Conservation (phyloP, 768 basidiomycete genomes). For the Mrakia frigida region DNA sequence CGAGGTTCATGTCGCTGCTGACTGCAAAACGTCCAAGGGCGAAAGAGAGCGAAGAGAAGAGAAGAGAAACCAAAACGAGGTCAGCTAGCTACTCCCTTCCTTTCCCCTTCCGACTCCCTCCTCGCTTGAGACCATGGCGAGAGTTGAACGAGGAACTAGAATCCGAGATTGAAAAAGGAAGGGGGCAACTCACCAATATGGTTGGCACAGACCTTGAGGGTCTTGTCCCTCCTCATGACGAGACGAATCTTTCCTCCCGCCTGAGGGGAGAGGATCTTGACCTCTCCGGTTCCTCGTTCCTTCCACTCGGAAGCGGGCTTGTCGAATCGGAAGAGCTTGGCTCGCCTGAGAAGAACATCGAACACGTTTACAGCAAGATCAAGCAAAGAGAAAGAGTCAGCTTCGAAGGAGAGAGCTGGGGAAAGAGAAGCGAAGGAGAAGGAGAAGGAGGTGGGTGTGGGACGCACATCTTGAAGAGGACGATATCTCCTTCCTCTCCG, state of each 20-base stretch:
- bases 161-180: no score
- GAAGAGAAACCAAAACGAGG: neutral
- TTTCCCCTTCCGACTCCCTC: neutral
- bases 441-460: no score
- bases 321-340: constrained; percentile 96
- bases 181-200: constrained; percentile 66
- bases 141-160: no score
- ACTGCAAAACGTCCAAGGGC: constrained; percentile 51
- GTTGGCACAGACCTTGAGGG: constrained; percentile 98
- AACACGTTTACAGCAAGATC: neutral
- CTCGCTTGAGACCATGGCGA: no score
- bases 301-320: constrained; percentile 81
- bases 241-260: constrained; percentile 76
- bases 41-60: neutral
- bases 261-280: constrained; percentile 83
- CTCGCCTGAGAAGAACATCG: constrained; percentile 60
- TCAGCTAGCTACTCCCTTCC: neutral
- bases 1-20: constrained; percentile 80
- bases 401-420: neutral
- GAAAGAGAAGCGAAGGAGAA: neutral
- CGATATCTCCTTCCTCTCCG: constrained; percentile 85
- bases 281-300: constrained; percentile 94
- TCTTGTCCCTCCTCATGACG: constrained; percentile 99
- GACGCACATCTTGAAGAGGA: constrained; percentile 82
- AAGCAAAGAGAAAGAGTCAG: neutral